Base-by-base conservation (phyloP, 805 yeast species). In the Ogataea angusta region DNA sequence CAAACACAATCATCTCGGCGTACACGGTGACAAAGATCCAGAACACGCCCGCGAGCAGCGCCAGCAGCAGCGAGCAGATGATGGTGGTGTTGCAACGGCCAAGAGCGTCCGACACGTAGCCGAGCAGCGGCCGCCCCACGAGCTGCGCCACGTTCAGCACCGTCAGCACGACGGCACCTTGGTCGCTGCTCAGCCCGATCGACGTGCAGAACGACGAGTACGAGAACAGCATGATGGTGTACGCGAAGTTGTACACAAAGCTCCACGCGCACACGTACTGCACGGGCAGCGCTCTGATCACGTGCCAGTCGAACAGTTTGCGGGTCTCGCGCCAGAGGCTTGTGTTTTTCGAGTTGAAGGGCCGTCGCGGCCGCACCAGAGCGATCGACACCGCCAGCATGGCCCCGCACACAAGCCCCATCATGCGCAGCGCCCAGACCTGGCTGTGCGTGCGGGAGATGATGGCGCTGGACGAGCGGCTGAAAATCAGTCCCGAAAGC, bases 111-210 rank as follows among this genome's bases (percentile, higher is more conserved):
- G 78, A 73, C 1, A 67, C 22, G 3, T 60, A 48, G 0, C 82
- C 82, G 48, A 72, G 63, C 3, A 55, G 6, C 6, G 80, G 78
- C 50, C 82, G 63, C 2, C 82, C 82, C 17, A 75, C 33, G 8
- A 64, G 53, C 54, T 76, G 82, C 0, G 70, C 68, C 5, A 69
- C 65, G 49, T 70, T 73, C 38, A 73, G 59, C 2, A 71, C 59
- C 0, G 77, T 77, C 4, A 76, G 68, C 12, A 72, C 54, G 24
- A 64, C 56, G 4, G 79, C 65, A 21, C 76, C 78, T 44, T 76
- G 72, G 23, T 62, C 52, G 13, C 62, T 40, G 0, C 72, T 43
- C 36, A 71, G 52, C 0, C 89, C 90, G 26, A 72, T 58, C 4
- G 75, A 60, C 15, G 65, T 61, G 3, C 74, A 71, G 53, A 71